Conservation (phyloP, 2,329 filamentous ascomycete genomes). For the Pestalotiopsis sp. region DNA sequence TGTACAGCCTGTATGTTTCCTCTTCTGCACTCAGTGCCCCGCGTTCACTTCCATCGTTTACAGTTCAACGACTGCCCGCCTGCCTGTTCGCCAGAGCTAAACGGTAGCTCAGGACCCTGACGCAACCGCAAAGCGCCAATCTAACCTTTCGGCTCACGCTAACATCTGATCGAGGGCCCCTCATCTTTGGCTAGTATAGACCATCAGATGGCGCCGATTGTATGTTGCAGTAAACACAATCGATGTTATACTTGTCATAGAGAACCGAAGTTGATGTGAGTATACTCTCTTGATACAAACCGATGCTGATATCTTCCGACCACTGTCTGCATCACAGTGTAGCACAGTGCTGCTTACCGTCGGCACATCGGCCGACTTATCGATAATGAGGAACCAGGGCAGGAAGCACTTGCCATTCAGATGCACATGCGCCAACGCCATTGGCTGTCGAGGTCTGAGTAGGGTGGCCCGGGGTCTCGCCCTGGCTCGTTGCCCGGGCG, state of each 20-base stretch:
- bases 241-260: not conserved
- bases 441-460: not conserved
- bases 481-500: not conserved
- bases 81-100: not conserved
- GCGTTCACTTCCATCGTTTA: no score
- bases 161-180: not conserved
- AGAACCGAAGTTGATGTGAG: no score
- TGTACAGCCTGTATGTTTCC: no score
- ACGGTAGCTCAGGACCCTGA: not conserved
- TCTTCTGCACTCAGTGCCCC: no score
- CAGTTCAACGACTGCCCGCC: not conserved
- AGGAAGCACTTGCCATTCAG: not conserved
- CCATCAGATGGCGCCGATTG: not conserved
- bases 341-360: conserved; percentile 5
- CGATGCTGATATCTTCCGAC: not conserved
- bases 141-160: not conserved
- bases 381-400: not conserved
- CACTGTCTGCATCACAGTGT: not conserved
- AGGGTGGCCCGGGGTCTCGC: not conserved
- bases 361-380: not conserved
- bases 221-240: not conserved
- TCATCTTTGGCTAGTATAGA: not conserved
- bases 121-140: not conserved
- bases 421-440: not conserved
- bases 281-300: no score